A percentile compares a stretch with the other conserved stretches of the same genome.
These are phyloP conservation scores for Neoboletus brunneissimus DNA, from an alignment of 768 basidiomycete species.

Conservation along the genomic window DNA sequence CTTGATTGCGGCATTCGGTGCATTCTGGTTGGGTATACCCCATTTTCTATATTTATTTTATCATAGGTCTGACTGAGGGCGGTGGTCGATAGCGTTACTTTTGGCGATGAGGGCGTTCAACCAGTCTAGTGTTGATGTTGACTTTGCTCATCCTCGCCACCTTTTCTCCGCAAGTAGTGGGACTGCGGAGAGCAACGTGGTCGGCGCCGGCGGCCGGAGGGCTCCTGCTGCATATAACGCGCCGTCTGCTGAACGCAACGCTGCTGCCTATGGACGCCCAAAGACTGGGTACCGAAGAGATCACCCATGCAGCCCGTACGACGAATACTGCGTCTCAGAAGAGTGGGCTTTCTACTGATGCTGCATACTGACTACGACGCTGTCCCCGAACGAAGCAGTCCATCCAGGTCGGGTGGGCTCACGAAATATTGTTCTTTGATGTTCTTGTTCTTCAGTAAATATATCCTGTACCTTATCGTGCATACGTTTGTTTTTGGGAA, in stretches of 20 bases:
- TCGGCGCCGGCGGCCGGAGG: constrained; percentile 31
- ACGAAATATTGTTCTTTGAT: constrained; percentile 8
- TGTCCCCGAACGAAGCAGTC: not conserved
- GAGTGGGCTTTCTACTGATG: constrained; percentile 55
- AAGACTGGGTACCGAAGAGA: constrained; percentile 38
- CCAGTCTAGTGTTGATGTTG: constrained; percentile 30
- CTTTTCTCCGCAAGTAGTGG: constrained; percentile 35
- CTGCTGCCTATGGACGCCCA: constrained; percentile 29
- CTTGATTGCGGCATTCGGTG: constrained; percentile 65
- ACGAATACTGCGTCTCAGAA: constrained; percentile 67
- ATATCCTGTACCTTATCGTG: constrained; percentile 23
- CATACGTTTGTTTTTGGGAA: constrained; percentile 2
- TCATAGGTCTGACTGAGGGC: constrained; percentile 4
- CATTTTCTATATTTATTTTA: not conserved
- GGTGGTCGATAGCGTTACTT: constrained; percentile 35
- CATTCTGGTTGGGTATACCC: constrained; percentile 73
- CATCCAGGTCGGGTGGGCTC: not conserved
- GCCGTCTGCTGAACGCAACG: constrained; percentile 28
- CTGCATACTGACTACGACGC: not conserved
- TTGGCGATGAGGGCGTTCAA: constrained; percentile 41
- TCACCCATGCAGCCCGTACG: constrained; percentile 56
- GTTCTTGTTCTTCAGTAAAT: constrained; percentile 17
- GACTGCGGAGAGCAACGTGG: constrained; percentile 33
- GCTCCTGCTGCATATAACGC: constrained; percentile 22
- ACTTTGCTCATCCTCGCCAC: constrained; percentile 29